Percentiles rank a stretch among this genome's conserved stretches.
Conservation (phyloP, 257 asterid genomes). For the Solanum piurae region DNA sequence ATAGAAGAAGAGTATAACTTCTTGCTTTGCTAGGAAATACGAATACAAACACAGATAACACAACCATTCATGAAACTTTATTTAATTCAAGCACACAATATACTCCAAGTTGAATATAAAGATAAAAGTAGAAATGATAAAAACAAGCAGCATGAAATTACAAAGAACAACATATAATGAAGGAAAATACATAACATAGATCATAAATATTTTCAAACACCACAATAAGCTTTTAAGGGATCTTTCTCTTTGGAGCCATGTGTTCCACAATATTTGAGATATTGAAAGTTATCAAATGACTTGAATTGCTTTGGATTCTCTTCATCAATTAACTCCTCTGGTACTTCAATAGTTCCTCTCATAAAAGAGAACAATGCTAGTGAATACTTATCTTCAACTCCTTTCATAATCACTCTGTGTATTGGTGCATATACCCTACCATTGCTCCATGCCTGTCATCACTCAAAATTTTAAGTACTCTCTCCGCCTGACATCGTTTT, state of each 20-base stretch:
- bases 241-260: neutral
- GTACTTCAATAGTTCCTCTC: constrained; percentile 2
- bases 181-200: neutral
- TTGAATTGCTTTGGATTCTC: constrained; percentile 13
- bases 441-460: constrained; percentile 30
- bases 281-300: constrained; percentile 17
- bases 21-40: neutral
- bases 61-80: neutral
- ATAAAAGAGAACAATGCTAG: constrained; percentile 9
- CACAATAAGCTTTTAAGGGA: constrained; percentile 4
- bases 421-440: constrained; percentile 16
- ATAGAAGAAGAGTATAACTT: neutral
- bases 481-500: too few relatives aligned
- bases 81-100: neutral
- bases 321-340: constrained; percentile 20
- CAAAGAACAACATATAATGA: neutral
- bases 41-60: neutral
- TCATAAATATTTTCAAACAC: neutral
- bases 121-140: neutral
- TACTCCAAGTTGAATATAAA: neutral
- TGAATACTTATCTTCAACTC: constrained; percentile 4
- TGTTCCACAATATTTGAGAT: neutral
- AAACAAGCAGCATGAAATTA: neutral
- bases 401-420: constrained; percentile 24
- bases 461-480: neutral